phyloP scores from a whole-genome alignment of 2,329 filamentous ascomycete genomes.

The Diaporthe eres region DNA sequence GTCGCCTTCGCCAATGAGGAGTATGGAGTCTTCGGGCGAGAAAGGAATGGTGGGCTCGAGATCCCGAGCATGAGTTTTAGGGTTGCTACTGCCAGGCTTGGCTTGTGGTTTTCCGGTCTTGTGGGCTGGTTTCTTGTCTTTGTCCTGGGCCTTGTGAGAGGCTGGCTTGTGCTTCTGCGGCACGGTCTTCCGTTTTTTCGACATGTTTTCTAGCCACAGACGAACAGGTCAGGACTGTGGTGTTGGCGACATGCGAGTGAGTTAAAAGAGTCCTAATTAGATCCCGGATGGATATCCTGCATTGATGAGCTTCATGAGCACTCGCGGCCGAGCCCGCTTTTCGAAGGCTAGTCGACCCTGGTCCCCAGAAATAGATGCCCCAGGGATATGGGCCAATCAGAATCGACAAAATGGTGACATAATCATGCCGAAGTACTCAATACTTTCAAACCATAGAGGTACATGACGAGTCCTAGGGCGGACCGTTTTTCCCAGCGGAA shows the following conservation, averaged over 20 bases:
- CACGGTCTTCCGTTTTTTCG: slow-evolving; percentile 58
- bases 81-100: slow-evolving; percentile 40
- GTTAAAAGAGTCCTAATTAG: neutral
- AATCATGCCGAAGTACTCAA: slow-evolving; percentile 16
- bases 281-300: neutral
- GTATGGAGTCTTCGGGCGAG: slow-evolving; percentile 74
- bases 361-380: slow-evolving; percentile 17
- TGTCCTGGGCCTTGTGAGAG: slow-evolving; percentile 31
- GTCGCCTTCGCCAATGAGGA: slow-evolving; percentile 85
- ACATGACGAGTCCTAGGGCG: neutral
- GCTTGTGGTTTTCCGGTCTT: slow-evolving; percentile 43
- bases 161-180: slow-evolving; percentile 39
- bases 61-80: slow-evolving; percentile 44
- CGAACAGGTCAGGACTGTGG: neutral
- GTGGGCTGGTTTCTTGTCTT: slow-evolving; percentile 23
- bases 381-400: slow-evolving; percentile 2
- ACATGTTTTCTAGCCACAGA: neutral
- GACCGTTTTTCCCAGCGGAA: neutral
- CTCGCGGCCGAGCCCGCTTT: slow-evolving; percentile 36
- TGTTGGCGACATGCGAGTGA: neutral
- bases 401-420: neutral
- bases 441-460: slow-evolving; percentile 1
- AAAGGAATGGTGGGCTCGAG: slow-evolving; percentile 76
- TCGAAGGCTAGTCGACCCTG: slow-evolving; percentile 23
- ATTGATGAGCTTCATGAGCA: slow-evolving; percentile 31